phyloP scores from a whole-genome alignment of 805 yeast genomes.

The Wickerhamiella sorbophila region DNA sequence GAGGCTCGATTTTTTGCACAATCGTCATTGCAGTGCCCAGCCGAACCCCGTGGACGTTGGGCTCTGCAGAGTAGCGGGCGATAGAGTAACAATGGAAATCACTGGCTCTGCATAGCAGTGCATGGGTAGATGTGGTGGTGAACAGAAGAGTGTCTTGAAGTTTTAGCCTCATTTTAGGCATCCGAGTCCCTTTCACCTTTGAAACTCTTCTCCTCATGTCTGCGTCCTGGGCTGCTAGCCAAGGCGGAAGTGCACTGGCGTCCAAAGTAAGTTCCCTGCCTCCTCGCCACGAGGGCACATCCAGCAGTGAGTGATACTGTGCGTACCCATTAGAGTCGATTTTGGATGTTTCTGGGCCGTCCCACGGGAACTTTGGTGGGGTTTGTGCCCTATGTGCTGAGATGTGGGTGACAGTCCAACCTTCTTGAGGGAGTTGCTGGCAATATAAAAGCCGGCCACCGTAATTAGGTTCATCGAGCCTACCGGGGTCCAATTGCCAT shows the following conservation, averaged over 20 bases:
- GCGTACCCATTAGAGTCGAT: not conserved
- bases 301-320: not conserved
- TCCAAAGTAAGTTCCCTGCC: not conserved
- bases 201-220: not conserved
- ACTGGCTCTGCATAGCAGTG: not conserved
- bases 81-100: not conserved
- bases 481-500: not conserved
- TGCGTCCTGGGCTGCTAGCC: not conserved
- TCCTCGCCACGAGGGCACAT: not conserved
- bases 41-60: not conserved
- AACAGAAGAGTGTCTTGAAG: not conserved
- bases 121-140: not conserved
- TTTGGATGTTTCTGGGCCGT: not conserved
- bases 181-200: not conserved
- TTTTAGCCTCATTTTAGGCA: not conserved
- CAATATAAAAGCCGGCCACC: not conserved
- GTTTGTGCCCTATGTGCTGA: not conserved
- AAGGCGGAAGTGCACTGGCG: not conserved
- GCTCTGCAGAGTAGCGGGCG: not conserved
- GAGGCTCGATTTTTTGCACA: not conserved
- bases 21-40: not conserved
- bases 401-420: not conserved
- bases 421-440: not conserved
- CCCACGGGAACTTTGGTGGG: not conserved
- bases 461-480: not conserved